Evolutionary conservation across 1,284 basidiomycete genomes (phyloP).

Genomic region (Ganoderma lingzhi): DNA sequence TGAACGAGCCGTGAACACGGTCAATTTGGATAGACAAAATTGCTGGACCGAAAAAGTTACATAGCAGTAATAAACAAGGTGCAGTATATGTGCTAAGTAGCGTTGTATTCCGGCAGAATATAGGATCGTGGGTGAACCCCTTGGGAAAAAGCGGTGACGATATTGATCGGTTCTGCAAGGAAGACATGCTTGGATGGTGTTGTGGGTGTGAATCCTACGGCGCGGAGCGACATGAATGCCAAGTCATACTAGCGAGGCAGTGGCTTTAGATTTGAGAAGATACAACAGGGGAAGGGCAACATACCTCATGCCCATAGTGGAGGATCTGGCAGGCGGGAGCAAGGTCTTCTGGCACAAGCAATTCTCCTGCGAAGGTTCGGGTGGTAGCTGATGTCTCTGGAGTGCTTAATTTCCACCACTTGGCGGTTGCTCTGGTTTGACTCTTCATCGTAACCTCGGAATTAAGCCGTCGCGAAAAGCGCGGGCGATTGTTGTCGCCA

Average conservation of each 20-base stretch:
- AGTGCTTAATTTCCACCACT: constrained; percentile 28
- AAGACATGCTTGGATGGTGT: constrained; percentile 18
- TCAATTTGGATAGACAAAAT: constrained; percentile 9
- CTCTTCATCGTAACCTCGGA: constrained; percentile 19
- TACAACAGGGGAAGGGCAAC: background rate
- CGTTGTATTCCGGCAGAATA: constrained; percentile 24
- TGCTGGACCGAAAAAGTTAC: background rate
- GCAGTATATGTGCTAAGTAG: background rate
- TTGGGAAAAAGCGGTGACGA: constrained; percentile 33
- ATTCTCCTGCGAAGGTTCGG: constrained; percentile 29
- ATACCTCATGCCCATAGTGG: constrained; percentile 33
- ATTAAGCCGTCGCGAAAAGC: constrained; percentile 25
- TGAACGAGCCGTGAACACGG: constrained; percentile 42
- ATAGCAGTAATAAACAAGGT: background rate
- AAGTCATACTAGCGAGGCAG: constrained; percentile 29
- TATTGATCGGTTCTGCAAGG: constrained; percentile 29
- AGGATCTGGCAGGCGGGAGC: constrained; percentile 33
- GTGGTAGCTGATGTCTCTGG: background rate
- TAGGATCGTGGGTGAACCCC: constrained; percentile 27
- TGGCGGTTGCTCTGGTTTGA: constrained; percentile 24
- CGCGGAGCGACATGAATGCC: constrained; percentile 25
- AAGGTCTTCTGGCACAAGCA: constrained; percentile 29
- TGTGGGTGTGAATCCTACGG: constrained; percentile 32
- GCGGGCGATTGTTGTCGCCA: constrained; percentile 18
- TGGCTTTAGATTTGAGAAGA: background rate